Evolutionary conservation across 2,329 filamentous ascomycete species (phyloP), one percentile per base, ranked within the genome.

Genomic region (Acephala macrosclerotiorum): DNA sequence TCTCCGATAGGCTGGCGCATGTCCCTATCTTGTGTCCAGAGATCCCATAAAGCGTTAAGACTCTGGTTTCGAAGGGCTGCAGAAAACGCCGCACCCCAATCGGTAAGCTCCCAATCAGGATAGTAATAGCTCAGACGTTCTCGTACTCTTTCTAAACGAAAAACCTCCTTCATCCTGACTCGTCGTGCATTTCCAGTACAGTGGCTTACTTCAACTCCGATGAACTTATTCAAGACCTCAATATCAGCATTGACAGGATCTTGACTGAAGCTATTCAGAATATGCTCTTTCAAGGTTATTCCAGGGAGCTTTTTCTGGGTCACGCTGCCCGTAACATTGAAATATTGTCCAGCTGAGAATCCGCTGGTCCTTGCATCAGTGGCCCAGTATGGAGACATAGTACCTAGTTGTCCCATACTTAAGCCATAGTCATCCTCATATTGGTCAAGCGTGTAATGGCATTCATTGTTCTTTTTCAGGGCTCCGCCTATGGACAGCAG

Each of bases 181-280:
- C 66, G 47, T 29, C 60, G 60, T 11, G 66, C 55, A 58, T 68
- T 68, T 55, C 66, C 66, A 8, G 66, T 68, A 35, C 66, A 68
- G 25, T 66, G 63, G 25, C 66, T 68, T 18, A 68, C 63, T 38
- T 68, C 66, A 20, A 68, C 59, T 25, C 60, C 63, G 18, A 65
- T 22, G 18, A 58, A 68, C 1, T 33, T 42, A 47, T 68, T 66
- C 35, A 68, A 45, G n/a, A 63, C 29, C 3, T 35, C n/a, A 8
- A 59, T 59, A 56, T 65, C 66, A 25, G 63, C 63, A 22, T 22
- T 35, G 18, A 11, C 35, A 18, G 66, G 63, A 11, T 55, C 38
- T 14, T 61, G 51, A 33, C 35, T 68, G 35, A 58, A 61, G 33
- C 58, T 65, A 12, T 63, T 65, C 60, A 57, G 64, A 20, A 68